Conservation (phyloP, 306 rosid species). For the Cyclanthera cordifolia region DNA sequence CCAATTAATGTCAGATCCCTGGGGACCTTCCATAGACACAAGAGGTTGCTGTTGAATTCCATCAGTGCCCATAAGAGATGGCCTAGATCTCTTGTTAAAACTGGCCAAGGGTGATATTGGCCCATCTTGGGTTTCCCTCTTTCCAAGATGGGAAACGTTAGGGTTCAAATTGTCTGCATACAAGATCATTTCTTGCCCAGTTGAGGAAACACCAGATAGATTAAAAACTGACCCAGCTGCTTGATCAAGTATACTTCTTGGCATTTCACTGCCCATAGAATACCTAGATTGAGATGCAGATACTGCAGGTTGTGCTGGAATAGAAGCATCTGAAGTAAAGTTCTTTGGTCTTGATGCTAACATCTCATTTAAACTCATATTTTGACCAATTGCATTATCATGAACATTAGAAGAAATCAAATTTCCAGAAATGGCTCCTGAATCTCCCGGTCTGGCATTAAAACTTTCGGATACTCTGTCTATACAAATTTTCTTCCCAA, state of each 20-base stretch:
- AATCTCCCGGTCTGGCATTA: slow-evolving; percentile 45
- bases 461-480: slow-evolving; percentile 54
- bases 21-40: slow-evolving; percentile 45
- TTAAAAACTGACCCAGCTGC: slow-evolving; percentile 40
- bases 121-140: slow-evolving; percentile 74
- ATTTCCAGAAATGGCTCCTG: slow-evolving; percentile 49
- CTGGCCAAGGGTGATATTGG: slow-evolving; percentile 55
- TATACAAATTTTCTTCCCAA: slow-evolving; percentile 72
- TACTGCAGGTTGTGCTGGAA: slow-evolving; percentile 38
- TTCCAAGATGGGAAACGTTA: slow-evolving; percentile 40
- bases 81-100: slow-evolving; percentile 54
- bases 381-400: slow-evolving; percentile 48
- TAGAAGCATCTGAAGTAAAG: slow-evolving; percentile 50
- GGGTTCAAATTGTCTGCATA: slow-evolving; percentile 47
- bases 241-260: slow-evolving; percentile 58
- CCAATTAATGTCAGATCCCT: slow-evolving; percentile 70
- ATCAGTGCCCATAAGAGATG: slow-evolving; percentile 41
- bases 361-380: slow-evolving; percentile 35
- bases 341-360: slow-evolving; percentile 49
- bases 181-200: slow-evolving; percentile 54
- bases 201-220: slow-evolving; percentile 46
- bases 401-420: slow-evolving; percentile 34
- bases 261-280: slow-evolving; percentile 49
- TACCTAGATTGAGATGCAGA: slow-evolving; percentile 47
- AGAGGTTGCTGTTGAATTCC: slow-evolving; percentile 55